Evolutionary conservation across 176 grass and related monocot genomes (phyloP).

Genomic region (Calamus simplicifolius): DNA sequence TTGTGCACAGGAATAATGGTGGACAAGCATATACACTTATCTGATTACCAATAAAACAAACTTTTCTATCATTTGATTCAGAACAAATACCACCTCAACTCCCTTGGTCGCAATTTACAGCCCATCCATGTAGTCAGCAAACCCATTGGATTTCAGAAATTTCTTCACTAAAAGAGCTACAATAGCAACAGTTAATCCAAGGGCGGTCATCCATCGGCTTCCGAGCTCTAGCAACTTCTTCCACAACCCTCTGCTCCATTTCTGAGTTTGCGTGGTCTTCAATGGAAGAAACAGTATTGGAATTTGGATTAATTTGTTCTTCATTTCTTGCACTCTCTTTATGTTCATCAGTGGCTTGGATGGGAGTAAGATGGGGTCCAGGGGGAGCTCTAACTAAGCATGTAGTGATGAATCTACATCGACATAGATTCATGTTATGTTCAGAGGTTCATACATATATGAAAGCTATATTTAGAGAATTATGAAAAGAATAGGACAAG

Average conservation of each 20-base stretch:
- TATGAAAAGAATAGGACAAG: background rate
- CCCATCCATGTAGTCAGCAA: constrained; percentile 61
- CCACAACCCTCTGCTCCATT: constrained; percentile 22
- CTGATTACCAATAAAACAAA: too few species aligned
- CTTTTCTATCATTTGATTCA: too few species aligned
- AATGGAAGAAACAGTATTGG: constrained; percentile 10
- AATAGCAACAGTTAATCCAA: constrained; percentile 78
- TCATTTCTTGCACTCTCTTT: constrained; percentile 12
- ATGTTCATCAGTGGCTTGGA: constrained; percentile 13
- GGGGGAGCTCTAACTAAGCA: constrained; percentile 70
- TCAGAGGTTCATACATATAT: too few species aligned
- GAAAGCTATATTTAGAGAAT: background rate
- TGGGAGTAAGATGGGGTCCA: constrained; percentile 35
- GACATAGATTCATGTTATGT: too few species aligned
- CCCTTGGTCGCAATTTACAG: too few species aligned
- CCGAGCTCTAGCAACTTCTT: constrained; percentile 34
- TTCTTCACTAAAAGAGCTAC: constrained; percentile 82
- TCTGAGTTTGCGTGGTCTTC: constrained; percentile 32
- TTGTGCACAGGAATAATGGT: too few species aligned
- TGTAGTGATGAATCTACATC: constrained; percentile 75
- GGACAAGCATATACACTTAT: too few species aligned
- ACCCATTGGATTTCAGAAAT: constrained; percentile 56
- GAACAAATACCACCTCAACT: too few species aligned
- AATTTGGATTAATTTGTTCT: constrained; percentile 24
- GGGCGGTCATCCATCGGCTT: constrained; percentile 69